Conservation (phyloP, 164 flowering plant species). For the Vitis rotundifolia region DNA sequence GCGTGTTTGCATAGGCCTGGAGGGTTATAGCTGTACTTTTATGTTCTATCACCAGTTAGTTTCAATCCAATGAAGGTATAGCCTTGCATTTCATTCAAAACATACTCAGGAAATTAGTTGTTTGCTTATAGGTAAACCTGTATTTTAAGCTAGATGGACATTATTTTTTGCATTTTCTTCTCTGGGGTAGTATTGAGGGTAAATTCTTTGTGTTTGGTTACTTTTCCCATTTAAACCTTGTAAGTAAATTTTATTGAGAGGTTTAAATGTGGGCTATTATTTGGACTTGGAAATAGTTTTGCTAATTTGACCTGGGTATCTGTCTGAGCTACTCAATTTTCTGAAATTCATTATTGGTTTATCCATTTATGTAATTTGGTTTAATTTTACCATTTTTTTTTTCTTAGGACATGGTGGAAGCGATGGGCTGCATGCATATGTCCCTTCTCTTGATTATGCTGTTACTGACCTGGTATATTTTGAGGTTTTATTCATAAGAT, state of each 20-base stretch:
- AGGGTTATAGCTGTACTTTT: no score
- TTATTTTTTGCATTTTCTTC: no score
- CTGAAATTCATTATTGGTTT: background rate
- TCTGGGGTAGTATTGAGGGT: no score
- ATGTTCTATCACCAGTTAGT: no score
- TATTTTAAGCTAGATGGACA: no score
- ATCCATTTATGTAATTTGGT: background rate
- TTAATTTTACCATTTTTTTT: background rate
- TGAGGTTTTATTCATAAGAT: background rate
- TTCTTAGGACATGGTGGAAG: slow-evolving; percentile 89
- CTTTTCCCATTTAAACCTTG: background rate
- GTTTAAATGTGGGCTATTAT: background rate
- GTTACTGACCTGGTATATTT: slow-evolving; percentile 63
- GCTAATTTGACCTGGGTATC: background rate
- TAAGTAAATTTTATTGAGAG: background rate
- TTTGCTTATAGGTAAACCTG: no score
- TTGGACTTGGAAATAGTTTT: background rate
- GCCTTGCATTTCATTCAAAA: no score
- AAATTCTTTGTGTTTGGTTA: no score
- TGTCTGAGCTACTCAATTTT: background rate
- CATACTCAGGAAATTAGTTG: no score
- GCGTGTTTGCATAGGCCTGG: no score
- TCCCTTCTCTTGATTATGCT: slow-evolving; percentile 76
- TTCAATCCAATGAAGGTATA: no score
- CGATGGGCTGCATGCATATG: slow-evolving; percentile 89